Evolutionary conservation across 2,329 filamentous ascomycete genomes (phyloP).

Genomic region (Karstenula rhodostoma): DNA sequence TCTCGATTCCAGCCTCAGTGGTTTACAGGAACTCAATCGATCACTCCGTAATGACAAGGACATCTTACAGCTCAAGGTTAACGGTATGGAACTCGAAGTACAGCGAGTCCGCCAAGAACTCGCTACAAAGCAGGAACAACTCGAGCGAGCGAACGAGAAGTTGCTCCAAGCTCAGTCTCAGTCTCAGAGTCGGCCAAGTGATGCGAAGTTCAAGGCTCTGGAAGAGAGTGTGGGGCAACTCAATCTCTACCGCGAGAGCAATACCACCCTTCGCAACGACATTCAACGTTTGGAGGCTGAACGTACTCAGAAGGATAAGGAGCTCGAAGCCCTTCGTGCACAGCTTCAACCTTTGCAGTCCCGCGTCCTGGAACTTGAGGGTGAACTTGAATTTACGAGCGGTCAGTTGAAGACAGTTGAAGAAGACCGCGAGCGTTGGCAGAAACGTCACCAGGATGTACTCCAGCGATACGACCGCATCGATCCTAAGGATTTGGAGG

Average conservation of each 20-base stretch:
- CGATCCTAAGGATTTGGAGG: slow-evolving; percentile 91
- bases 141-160: slow-evolving; percentile 88
- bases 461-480: slow-evolving; percentile 95
- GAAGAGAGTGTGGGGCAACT: slow-evolving; percentile 96
- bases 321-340: slow-evolving; percentile 75
- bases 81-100: slow-evolving; percentile 84
- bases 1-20: slow-evolving; percentile 70
- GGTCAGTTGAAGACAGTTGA: slow-evolving; percentile 89
- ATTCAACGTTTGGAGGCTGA: slow-evolving; percentile 79
- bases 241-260: slow-evolving; percentile 95
- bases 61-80: slow-evolving; percentile 95
- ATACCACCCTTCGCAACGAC: slow-evolving; percentile 87
- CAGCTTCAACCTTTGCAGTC: slow-evolving; percentile 84
- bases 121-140: slow-evolving; percentile 83
- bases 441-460: slow-evolving; percentile 94
- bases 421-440: slow-evolving; percentile 92
- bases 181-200: slow-evolving; percentile 74
- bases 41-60: slow-evolving; percentile 96
- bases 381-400: slow-evolving; percentile 79
- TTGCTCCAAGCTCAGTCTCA: slow-evolving; percentile 86
- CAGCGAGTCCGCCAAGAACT: slow-evolving; percentile 91
- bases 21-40: slow-evolving; percentile 87
- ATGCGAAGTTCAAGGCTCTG: slow-evolving; percentile 84
- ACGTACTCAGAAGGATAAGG: slow-evolving; percentile 76
- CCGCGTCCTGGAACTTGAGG: slow-evolving; percentile 82